Evolutionary conservation across 148 eudicot species (phyloP).

Genomic region (Suaeda aralocaspica): DNA sequence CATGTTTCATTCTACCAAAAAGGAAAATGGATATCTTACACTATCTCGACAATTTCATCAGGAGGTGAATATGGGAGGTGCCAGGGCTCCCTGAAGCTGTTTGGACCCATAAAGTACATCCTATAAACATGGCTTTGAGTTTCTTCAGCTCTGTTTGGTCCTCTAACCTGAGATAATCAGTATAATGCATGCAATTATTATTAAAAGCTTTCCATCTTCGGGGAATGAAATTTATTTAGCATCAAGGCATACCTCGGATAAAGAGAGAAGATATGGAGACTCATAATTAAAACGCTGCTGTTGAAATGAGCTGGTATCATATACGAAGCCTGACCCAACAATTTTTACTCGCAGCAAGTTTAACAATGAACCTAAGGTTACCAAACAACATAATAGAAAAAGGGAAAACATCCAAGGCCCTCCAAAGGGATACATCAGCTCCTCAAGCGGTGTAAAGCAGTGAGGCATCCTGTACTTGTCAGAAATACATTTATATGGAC

Average conservation of each 20-base stretch:
- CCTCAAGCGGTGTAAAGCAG: slow-evolving; percentile 83
- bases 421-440: slow-evolving; percentile 72
- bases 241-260: slow-evolving; percentile 58
- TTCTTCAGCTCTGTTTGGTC: slow-evolving; percentile 60
- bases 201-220: background rate
- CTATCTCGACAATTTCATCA: slow-evolving; percentile 63
- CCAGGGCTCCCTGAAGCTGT: slow-evolving; percentile 91
- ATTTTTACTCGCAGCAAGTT: slow-evolving; percentile 54
- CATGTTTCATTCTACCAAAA: background rate
- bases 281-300: slow-evolving; percentile 30
- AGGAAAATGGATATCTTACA: slow-evolving; percentile 44
- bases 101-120: slow-evolving; percentile 86
- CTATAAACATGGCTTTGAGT: slow-evolving; percentile 78
- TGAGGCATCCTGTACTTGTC: slow-evolving; percentile 79
- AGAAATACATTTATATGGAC: slow-evolving; percentile 76
- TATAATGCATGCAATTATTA: slow-evolving; percentile 7
- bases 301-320: slow-evolving; percentile 39
- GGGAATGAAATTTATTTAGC: background rate
- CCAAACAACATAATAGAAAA: slow-evolving; percentile 38
- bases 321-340: slow-evolving; percentile 48
- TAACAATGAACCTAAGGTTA: slow-evolving; percentile 46
- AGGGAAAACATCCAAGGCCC: slow-evolving; percentile 79
- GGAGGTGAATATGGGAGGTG: slow-evolving; percentile 92
- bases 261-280: slow-evolving; percentile 64
- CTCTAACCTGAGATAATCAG: slow-evolving; percentile 49